Base-by-base conservation (phyloP, 352 stramenopile species). In the Phytophthora europaea region DNA sequence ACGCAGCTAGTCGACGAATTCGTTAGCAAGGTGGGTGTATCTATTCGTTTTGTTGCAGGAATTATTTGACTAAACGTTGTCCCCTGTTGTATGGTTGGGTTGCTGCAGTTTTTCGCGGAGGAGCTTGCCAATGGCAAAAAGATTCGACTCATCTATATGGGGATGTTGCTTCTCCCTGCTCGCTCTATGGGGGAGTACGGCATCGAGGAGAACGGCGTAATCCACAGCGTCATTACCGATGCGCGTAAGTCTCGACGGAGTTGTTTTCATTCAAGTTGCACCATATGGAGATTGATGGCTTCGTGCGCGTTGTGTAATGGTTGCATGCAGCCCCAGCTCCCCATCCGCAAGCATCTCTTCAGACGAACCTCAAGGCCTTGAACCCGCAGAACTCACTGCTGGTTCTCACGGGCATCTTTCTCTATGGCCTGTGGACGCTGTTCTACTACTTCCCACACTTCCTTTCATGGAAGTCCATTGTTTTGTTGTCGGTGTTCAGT, bases 61-160 rank as follows among this genome's bases (percentile, higher is more conserved):
- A 40, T 47, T 15, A 2, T 10, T 45, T 15, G 2, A 4, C 28
- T 9, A 67, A 6, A 67, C 28, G 6, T 15, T 57, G 12, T 18
- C 15, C 40, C 40, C 12, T 4, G 40, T 7, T 48, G 40, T 31
- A 51, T 51, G n/a, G 34, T 40, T 61, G 53, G 16, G 8, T 56
- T 63, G 22, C 12, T 53, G 34, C 34, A 95, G 84, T 94, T 94
- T 61, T 95, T 94, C 50, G 73, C 79, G 0, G 74, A 89, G 8
- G 85, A 84, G 36, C 61, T 91, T 6, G 76, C 74, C 0, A 73
- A 81, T 43, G 78, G 72, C 20, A 92, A 91, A 62, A 90, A 89
- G 34, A 80, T 95, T 31, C 81, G 88, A 2, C 63, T 94, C 23
- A 94, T 95, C 70, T 93, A 94, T 78, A 93, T 93, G 88, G 86